Evolutionary conservation across 1,284 basidiomycete genomes (phyloP), one percentile per base, ranked within the genome.

Genomic region (Apiotrichum siamense): DNA sequence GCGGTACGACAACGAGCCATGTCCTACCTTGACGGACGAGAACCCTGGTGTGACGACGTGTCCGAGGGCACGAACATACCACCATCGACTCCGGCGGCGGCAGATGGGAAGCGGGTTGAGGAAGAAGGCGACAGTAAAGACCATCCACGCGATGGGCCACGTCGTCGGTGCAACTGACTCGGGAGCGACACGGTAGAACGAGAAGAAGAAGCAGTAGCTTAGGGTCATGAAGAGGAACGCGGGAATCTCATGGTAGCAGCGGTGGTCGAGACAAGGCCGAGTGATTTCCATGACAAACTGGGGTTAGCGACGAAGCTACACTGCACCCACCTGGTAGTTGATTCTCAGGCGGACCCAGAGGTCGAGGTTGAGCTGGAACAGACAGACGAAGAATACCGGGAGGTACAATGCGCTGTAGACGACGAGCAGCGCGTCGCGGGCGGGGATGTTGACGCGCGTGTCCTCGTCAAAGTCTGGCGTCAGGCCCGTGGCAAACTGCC

Each of bases 281-380:
- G 92, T 83, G 48, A 93, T 70, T 67, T 88, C 88, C 89, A 96
- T 92, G 46, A 97, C 93, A 70, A 96, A 93, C 68, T 69, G 53
- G 57, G 89, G 67, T 93, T 94, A 37, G 35, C 23, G 9, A 13
- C 3, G n/a, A 3, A n/a, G 13, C 3, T 4, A 37, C n/a, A n/a
- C 10, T 20, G 6, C 9, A 15, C 37, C 17, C 9, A 21, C 37
- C 37, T 38, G 21, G 20, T 43, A 43, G 20, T 43, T 43, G 64
- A 96, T 88, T 41, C 87, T 78, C 4, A 83, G 78, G 1, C 74
- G 70, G 0, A 82, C 79, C 87, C 88, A 97, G 1, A 84, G 85
- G n/a, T 84, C 65, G 11, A 97, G 62, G 66, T 97, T 94, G 37
- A 88, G 52, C 20, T 86, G 87, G 40, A 97, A 82, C 0, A 96